Evolutionary conservation across 2,329 filamentous ascomycete genomes (phyloP), one percentile per base, ranked within the genome.

Genomic region (Blastomyces parvus): DNA sequence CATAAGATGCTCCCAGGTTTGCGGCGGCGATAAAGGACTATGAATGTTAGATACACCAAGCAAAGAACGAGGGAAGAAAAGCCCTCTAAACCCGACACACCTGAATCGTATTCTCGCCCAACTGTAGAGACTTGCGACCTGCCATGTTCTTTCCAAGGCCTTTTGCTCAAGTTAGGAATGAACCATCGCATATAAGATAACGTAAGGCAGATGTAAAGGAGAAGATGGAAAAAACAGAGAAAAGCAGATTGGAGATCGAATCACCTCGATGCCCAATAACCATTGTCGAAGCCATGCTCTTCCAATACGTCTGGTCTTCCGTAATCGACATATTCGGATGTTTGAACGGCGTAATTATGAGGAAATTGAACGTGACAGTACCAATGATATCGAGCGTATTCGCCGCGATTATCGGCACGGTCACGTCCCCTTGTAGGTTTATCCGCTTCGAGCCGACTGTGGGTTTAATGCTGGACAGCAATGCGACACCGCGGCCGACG

Each of bases 311-410:
- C 72, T 95, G 90, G 64, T 91, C 84, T 44, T 91, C 90, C 0
- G 88, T 94, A 67, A 97, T 87, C 63, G 89, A 89, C 88, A 99
- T 94, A 65, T 95, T 95, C 7, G 91, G 90, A 74, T 97, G 94
- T 22, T 86, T 84, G 77, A 99, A 99, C 0, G 94, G 93, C 0
- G 91, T 97, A 69, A 99, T 91, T 71, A 97, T 85, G 40, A 96
- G 79, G 73, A 97, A 97, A 75, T 97, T 97, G 81, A 99, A 99
- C 70, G 96, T 96, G 68, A 99, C 90, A 0, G 88, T 86, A 19
- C 94, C 95, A 68, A 99, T 97, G 11, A 97, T 87, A 65, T 97
- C 93, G 42, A 97, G 79, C 14, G 84, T 88, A 64, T 84, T 90
- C 44, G 87, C 87, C 40, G 89, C 89, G 71, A 97, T 83, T 66